These are phyloP conservation scores for Trichoderma orchidacearum DNA, from an alignment of 495 filamentous ascomycete genomes.

Conservation along the genomic window DNA sequence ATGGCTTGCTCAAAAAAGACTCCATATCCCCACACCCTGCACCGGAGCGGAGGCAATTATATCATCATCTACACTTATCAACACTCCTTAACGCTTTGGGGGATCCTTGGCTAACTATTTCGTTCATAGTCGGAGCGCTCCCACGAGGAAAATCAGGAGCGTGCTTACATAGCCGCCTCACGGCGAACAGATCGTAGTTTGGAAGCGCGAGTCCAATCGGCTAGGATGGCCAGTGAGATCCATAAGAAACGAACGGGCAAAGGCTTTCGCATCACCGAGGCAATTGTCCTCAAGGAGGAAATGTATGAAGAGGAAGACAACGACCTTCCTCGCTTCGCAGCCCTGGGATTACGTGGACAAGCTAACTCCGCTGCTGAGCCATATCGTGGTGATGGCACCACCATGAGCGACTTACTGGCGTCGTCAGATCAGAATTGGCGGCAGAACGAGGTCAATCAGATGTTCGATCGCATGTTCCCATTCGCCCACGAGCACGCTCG, in stretches of 20 bases:
- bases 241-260: conserved; percentile 84
- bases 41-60: too few relatives aligned
- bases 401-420: background rate
- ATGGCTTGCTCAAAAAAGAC: too few relatives aligned
- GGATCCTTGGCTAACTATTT: too few relatives aligned
- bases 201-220: conserved; percentile 83
- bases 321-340: conserved; percentile 20
- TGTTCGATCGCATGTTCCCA: too few relatives aligned
- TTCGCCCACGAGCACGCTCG: too few relatives aligned
- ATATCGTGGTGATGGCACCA: background rate
- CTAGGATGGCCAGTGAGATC: conserved; percentile 73
- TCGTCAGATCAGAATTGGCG: background rate
- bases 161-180: conserved; percentile 94
- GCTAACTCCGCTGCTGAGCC: too few relatives aligned
- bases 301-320: conserved; percentile 98
- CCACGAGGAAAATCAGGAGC: conserved; percentile 86
- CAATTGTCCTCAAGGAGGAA: conserved; percentile 83
- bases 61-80: too few relatives aligned
- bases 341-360: background rate
- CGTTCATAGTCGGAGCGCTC: conserved; percentile 46
- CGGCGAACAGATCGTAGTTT: conserved; percentile 76
- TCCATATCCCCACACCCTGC: too few relatives aligned
- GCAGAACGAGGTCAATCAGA: background rate
- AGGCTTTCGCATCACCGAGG: conserved; percentile 66
- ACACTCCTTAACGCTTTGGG: too few relatives aligned